Base-by-base conservation (phyloP, 1,139 yeast species). In the Candida dubliniensis region DNA sequence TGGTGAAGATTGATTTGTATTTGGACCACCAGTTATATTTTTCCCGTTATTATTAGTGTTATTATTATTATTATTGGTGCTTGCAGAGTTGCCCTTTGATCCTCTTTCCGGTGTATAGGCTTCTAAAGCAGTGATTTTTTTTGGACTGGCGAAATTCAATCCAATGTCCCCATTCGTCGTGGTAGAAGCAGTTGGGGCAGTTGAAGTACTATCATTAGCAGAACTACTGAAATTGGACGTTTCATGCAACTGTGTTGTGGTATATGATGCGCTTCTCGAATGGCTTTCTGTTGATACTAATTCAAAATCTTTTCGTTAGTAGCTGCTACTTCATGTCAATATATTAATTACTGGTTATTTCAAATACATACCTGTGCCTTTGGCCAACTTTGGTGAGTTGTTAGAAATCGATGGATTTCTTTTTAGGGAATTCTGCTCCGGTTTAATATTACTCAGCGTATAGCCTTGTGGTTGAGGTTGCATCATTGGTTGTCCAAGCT, bases 21-120 rank as follows among this genome's bases (percentile, higher is more conserved):
- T 64, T 34, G 49, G 40, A 8, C 38, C 48, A 25, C 40, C 42
- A 29, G 31, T 32, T 13, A 14, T 14, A 10, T 39, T 42, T 1
- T 54, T 33, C 25, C 36, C 13, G 23, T 14, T 45, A 39, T 36
- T 31, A 36, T 29, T 36, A 18, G 13, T 14, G 34, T 27, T 40
- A 23, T 29, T 36, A 29, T 36, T 27, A 27, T 36, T 36, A 10
- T 32, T 32, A 29, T 18, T 31, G 15, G 13, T 26, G 13, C 51
- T 48, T 24, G 30, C 29, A 23, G 36, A 36, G 32, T 31, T 36
- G 5, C 36, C 42, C 5, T 32, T 41, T 10, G 79, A 73, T 1
- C 93, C 93, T 40, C 95, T 66, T 54, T 86, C 95, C 1, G 95
- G 95, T 0, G 95, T 87, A 55, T 84, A 86, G 1, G 95, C 93